Conservation (phyloP, 2,329 filamentous ascomycete genomes). For the Penicillium sp. region DNA sequence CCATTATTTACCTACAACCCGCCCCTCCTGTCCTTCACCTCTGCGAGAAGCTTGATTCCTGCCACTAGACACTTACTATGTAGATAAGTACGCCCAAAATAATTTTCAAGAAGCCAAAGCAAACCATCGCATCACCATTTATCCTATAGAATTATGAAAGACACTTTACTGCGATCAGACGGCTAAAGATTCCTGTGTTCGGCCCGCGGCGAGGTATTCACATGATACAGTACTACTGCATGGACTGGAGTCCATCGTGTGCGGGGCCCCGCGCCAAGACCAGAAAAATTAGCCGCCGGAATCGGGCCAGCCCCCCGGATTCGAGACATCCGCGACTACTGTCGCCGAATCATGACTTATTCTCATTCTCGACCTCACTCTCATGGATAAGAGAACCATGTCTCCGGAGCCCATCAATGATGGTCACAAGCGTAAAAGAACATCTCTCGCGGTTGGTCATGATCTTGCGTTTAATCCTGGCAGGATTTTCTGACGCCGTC, state of each 20-base stretch:
- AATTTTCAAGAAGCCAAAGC: background rate
- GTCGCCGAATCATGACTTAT: no score
- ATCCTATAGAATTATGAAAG: no score
- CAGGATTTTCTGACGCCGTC: constrained; percentile 2
- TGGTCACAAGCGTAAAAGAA: constrained; percentile 22
- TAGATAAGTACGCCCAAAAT: background rate
- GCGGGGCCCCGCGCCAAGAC: constrained; percentile 3
- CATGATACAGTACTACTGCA: no score
- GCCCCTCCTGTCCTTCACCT: background rate
- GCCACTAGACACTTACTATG: background rate
- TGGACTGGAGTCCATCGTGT: background rate
- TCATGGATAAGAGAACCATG: constrained; percentile 1
- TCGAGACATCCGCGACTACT: background rate
- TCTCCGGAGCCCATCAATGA: constrained; percentile 8
- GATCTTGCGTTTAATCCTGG: constrained; percentile 1
- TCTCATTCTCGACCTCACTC: background rate
- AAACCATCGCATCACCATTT: no score
- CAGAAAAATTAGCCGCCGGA: background rate
- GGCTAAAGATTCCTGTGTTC: no score
- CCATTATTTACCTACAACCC: background rate
- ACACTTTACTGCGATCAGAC: no score
- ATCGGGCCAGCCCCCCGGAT: no score
- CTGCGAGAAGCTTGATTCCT: background rate
- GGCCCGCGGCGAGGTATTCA: no score
- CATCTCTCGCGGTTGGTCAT: constrained; percentile 22